phyloP scores from a whole-genome alignment of 768 basidiomycete species.

The Amanita fuliginea region DNA sequence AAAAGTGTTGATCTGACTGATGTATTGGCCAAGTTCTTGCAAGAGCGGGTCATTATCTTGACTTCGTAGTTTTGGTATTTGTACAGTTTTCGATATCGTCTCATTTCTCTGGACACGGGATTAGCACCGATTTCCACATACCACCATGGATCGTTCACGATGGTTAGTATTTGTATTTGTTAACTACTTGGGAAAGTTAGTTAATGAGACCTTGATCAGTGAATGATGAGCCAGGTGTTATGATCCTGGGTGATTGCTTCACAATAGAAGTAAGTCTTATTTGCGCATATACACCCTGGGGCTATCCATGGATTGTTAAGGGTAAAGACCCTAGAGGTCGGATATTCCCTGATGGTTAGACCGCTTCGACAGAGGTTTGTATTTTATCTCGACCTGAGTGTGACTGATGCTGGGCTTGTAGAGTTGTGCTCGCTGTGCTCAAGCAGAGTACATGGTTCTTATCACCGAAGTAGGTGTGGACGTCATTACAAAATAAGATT shows the following conservation, averaged over 20 bases:
- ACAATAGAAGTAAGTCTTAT: conserved; percentile 68
- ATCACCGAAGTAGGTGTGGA: conserved; percentile 75
- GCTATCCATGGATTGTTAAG: conserved; percentile 67
- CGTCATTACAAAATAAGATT: conserved; percentile 52
- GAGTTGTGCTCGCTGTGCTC: conserved; percentile 76
- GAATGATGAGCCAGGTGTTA: conserved; percentile 73
- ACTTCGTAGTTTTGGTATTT: conserved; percentile 15
- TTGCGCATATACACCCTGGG: not conserved
- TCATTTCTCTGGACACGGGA: conserved; percentile 80
- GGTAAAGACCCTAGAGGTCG: conserved; percentile 56
- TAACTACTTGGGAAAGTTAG: not conserved
- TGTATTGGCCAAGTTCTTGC: conserved; percentile 53
- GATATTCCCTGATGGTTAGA: conserved; percentile 91
- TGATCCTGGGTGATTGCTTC: conserved; percentile 83
- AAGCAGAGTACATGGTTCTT: conserved; percentile 82
- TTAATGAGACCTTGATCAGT: conserved; percentile 28
- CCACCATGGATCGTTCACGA: conserved; percentile 78
- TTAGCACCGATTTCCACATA: conserved; percentile 71
- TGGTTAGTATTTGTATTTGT: conserved; percentile 29
- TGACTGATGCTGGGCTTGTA: conserved; percentile 15
- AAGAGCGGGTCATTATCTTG: conserved; percentile 42
- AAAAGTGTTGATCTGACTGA: conserved; percentile 42
- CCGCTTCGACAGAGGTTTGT: conserved; percentile 74
- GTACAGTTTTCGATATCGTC: conserved; percentile 42
- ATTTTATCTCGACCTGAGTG: not conserved